A percentile compares a stretch with the other conserved stretches of the same genome.
Conservation (phyloP, 768 basidiomycete species). For the Pleurotus pulmonarius region DNA sequence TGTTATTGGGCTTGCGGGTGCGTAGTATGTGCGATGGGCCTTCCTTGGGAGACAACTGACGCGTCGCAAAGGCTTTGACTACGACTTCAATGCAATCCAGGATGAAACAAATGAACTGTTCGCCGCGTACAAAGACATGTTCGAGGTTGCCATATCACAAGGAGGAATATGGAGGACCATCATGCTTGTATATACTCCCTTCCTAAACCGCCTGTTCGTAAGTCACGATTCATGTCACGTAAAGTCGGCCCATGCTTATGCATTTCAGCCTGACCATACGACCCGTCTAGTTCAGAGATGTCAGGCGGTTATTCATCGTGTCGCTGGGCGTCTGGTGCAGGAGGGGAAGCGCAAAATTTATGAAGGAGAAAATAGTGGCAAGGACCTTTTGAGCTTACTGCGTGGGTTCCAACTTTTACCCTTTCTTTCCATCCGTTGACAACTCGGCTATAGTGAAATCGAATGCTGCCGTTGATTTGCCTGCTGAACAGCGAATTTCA, state of each 20-base stretch:
- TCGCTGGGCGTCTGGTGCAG: conserved; percentile 73
- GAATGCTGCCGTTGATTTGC: conserved; percentile 69
- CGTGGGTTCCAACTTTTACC: conserved; percentile 40
- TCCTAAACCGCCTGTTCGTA: conserved; percentile 52
- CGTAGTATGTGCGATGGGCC: conserved; percentile 8
- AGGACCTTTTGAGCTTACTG: conserved; percentile 75
- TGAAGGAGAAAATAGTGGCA: conserved; percentile 56
- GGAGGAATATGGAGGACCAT: conserved; percentile 39
- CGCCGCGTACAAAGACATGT: conserved; percentile 82
- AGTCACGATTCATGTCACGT: conserved; percentile 19
- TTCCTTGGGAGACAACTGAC: no score
- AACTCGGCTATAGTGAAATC: conserved; percentile 61
- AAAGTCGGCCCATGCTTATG: neutral
- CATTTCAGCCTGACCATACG: conserved; percentile 48
- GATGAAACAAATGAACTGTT: conserved; percentile 78
- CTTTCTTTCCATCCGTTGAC: conserved; percentile 1
- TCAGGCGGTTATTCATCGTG: conserved; percentile 58
- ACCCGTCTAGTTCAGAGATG: conserved; percentile 50
- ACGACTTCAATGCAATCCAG: conserved; percentile 80
- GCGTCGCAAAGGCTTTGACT: conserved; percentile 64
- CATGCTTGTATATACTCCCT: conserved; percentile 56
- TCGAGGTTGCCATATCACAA: conserved; percentile 67
- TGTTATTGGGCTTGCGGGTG: conserved; percentile 87
- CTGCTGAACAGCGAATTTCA: conserved; percentile 69
- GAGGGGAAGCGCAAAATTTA: conserved; percentile 73